These are phyloP conservation scores for Acacia confusa DNA, from an alignment of 306 rosid genomes.

Conservation along the genomic window DNA sequence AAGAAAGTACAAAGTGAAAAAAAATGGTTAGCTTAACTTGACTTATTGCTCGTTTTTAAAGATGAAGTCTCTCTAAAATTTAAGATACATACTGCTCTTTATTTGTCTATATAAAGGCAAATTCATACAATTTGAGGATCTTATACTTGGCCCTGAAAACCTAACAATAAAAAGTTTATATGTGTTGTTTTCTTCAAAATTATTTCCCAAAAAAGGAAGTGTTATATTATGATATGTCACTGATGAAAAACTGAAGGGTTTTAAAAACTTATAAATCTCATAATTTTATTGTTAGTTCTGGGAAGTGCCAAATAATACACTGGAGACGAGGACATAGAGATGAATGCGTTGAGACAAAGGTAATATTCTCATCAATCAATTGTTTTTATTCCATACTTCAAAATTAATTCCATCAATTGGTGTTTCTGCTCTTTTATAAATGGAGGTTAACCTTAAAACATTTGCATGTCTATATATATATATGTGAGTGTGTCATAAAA, in stretches of 20 bases:
- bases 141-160: too few relatives aligned
- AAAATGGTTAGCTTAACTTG: too few relatives aligned
- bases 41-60: too few relatives aligned
- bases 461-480: neutral
- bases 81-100: neutral
- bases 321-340: neutral
- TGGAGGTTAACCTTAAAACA: neutral
- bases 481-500: neutral
- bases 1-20: too few relatives aligned
- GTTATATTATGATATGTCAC: too few relatives aligned
- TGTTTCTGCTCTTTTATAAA: neutral
- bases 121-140: neutral
- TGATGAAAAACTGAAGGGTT: neutral
- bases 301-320: neutral
- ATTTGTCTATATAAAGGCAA: neutral
- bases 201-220: too few relatives aligned
- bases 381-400: neutral
- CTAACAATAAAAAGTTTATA: too few relatives aligned
- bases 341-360: neutral
- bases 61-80: neutral
- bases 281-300: neutral
- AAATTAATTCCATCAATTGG: neutral
- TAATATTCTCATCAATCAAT: neutral
- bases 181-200: too few relatives aligned
- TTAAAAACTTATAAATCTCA: neutral